Evolutionary conservation across 2,329 filamentous ascomycete genomes (phyloP).

Genomic region (Kalaharituber pfeilii): DNA sequence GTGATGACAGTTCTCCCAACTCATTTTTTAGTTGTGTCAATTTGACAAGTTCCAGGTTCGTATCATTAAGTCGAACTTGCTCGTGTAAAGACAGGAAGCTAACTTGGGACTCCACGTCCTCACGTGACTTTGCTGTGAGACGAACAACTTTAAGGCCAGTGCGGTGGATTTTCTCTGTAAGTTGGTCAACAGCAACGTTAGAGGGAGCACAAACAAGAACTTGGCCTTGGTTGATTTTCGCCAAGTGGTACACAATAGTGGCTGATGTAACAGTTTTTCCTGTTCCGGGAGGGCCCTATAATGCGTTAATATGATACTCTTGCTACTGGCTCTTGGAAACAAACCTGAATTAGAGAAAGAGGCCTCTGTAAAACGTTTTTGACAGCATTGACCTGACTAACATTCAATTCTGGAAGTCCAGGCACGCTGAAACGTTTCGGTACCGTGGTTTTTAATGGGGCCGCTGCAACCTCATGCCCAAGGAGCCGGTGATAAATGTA

Average conservation of each 20-base stretch:
- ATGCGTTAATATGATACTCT: background rate
- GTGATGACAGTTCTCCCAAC: constrained; percentile 74
- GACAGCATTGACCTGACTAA: constrained; percentile 89
- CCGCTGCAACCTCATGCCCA: constrained; percentile 83
- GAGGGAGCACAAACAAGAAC: constrained; percentile 94
- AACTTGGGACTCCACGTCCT: constrained; percentile 97
- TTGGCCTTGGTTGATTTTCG: constrained; percentile 85
- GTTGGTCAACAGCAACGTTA: constrained; percentile 94
- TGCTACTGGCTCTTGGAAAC: too few species aligned
- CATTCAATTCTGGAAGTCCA: constrained; percentile 82
- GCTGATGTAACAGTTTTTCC: constrained; percentile 98
- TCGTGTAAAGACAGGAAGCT: constrained; percentile 89
- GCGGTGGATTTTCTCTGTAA: constrained; percentile 88
- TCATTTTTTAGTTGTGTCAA: constrained; percentile 85
- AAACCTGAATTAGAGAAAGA: constrained; percentile 68
- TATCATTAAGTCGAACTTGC: constrained; percentile 94
- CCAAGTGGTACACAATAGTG: constrained; percentile 94
- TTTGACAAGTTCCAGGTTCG: constrained; percentile 82
- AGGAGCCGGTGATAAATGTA: constrained; percentile 97
- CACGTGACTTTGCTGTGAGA: constrained; percentile 93
- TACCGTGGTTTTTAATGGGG: constrained; percentile 86
- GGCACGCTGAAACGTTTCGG: constrained; percentile 96
- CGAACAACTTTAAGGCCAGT: constrained; percentile 94
- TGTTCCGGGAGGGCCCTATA: constrained; percentile 70
- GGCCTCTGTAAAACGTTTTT: constrained; percentile 89